These are phyloP conservation scores for Geosmithia morbida DNA, from an alignment of 2,329 filamentous ascomycete genomes.

Conservation along the genomic window DNA sequence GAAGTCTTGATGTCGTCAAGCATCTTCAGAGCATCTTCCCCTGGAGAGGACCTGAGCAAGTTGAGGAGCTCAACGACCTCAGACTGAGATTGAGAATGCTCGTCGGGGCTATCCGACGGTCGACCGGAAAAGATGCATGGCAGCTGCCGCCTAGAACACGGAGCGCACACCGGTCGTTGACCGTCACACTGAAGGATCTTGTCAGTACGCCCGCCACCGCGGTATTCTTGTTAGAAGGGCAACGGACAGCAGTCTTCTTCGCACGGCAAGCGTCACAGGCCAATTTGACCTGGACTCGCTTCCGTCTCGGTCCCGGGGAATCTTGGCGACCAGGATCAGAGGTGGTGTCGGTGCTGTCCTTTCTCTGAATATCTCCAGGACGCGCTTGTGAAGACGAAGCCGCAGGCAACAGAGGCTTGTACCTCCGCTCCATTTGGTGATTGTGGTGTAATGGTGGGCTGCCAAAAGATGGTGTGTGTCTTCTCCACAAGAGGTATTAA, in stretches of 20 bases:
- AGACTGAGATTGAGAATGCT: not conserved
- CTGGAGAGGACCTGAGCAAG: not conserved
- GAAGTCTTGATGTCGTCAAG: not conserved
- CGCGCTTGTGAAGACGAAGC: not conserved
- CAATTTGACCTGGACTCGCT: slow-evolving; percentile 4
- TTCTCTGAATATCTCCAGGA: not conserved
- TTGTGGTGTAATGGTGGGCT: no score
- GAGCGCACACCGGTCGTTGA: slow-evolving; percentile 3
- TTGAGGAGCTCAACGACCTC: slow-evolving; percentile 2
- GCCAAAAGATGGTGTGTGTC: not conserved
- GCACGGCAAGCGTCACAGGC: slow-evolving; percentile 4
- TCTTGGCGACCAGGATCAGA: not conserved
- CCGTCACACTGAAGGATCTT: slow-evolving; percentile 4
- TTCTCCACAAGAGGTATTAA: not conserved
- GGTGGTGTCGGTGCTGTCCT: not conserved
- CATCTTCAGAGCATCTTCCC: not conserved
- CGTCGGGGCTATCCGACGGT: slow-evolving; percentile 1
- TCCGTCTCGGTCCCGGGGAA: not conserved
- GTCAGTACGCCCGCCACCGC: not conserved
- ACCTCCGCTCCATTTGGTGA: slow-evolving; percentile 3
- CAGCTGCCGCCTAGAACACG: slow-evolving; percentile 2
- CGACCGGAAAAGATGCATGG: slow-evolving; percentile 3
- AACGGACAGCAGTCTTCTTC: slow-evolving; percentile 5
- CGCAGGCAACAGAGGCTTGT: slow-evolving; percentile 3
- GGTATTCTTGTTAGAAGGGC: not conserved